Evolutionary conservation across 2,329 filamentous ascomycete species (phyloP).

Genomic region (Cyanodermella asteris): DNA sequence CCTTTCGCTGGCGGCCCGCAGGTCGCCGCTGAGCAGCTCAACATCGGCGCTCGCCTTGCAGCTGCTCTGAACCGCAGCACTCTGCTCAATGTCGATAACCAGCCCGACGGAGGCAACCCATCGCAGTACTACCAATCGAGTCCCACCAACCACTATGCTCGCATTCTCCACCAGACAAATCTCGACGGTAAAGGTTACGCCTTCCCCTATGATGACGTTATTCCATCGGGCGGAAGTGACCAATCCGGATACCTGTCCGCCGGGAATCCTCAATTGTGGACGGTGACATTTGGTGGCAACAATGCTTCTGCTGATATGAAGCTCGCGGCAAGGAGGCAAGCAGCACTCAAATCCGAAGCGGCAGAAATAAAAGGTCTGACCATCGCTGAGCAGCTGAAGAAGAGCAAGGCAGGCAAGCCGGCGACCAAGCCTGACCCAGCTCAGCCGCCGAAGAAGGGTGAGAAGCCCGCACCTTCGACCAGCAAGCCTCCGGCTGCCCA

Average conservation of each 20-base stretch:
- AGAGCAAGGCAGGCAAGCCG: too few species aligned
- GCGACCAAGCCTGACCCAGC: too few species aligned
- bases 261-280: slow-evolving; percentile 31
- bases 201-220: slow-evolving; percentile 52
- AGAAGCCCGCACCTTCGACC: too few species aligned
- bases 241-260: slow-evolving; percentile 42
- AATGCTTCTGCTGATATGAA: too few species aligned
- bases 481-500: too few species aligned
- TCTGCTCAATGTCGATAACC: slow-evolving; percentile 29
- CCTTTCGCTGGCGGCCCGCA: slow-evolving; percentile 29
- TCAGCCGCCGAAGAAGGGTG: too few species aligned
- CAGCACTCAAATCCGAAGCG: too few species aligned
- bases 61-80: slow-evolving; percentile 59
- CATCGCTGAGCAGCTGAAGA: too few species aligned
- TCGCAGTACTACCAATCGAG: slow-evolving; percentile 29
- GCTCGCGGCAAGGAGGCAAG: too few species aligned
- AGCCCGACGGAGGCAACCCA: slow-evolving; percentile 30
- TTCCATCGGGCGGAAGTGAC: slow-evolving; percentile 29
- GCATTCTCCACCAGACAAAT: slow-evolving; percentile 40
- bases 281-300: slow-evolving; percentile 36
- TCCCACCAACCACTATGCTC: slow-evolving; percentile 44
- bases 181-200: slow-evolving; percentile 42
- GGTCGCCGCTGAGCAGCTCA: slow-evolving; percentile 24
- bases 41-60: slow-evolving; percentile 49
- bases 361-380: too few species aligned